These are phyloP conservation scores for Acrocalymma vagum DNA, from an alignment of 2,329 filamentous ascomycete genomes.

Conservation along the genomic window DNA sequence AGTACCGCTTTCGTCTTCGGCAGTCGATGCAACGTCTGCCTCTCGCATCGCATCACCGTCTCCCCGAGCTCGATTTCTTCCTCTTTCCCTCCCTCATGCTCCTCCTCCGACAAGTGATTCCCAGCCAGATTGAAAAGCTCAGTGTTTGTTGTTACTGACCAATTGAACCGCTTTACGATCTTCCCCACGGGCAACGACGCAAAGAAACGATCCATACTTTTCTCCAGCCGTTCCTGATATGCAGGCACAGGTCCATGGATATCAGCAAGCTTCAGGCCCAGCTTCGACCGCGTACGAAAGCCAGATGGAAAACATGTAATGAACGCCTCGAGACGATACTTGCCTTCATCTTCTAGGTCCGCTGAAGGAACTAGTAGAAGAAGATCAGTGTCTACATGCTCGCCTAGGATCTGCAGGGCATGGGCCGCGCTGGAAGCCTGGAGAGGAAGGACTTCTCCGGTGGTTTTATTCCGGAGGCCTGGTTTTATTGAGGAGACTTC, in stretches of 20 bases:
- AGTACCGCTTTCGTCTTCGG: slow-evolving; percentile 63
- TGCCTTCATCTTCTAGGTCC: slow-evolving; percentile 33
- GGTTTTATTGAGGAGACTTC: slow-evolving; percentile 26
- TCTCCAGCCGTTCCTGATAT: slow-evolving; percentile 64
- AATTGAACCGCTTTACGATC: slow-evolving; percentile 65
- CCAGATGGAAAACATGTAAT: slow-evolving; percentile 65
- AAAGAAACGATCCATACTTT: slow-evolving; percentile 70
- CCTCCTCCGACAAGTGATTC: slow-evolving; percentile 54
- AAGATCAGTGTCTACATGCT: slow-evolving; percentile 68
- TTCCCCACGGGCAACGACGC: slow-evolving; percentile 61
- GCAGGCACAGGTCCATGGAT: slow-evolving; percentile 69
- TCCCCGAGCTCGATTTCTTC: slow-evolving; percentile 53
- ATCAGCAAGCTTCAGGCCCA: slow-evolving; percentile 59
- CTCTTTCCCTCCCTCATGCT: slow-evolving; percentile 34
- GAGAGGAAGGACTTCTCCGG: slow-evolving; percentile 52
- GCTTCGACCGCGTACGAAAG: slow-evolving; percentile 65
- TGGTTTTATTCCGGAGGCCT: slow-evolving; percentile 56
- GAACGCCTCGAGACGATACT: slow-evolving; percentile 66
- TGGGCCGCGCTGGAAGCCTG: slow-evolving; percentile 41
- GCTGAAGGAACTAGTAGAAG: slow-evolving; percentile 62
- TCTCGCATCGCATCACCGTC: slow-evolving; percentile 62
- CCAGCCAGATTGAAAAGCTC: slow-evolving; percentile 51
- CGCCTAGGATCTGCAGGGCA: slow-evolving; percentile 59
- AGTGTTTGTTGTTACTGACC: slow-evolving; percentile 55
- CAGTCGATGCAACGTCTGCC: slow-evolving; percentile 69